A percentile compares a stretch with the other conserved stretches of the same genome.
Conservation (phyloP, 2,329 filamentous ascomycete genomes). For the Elsinoe perseae region DNA sequence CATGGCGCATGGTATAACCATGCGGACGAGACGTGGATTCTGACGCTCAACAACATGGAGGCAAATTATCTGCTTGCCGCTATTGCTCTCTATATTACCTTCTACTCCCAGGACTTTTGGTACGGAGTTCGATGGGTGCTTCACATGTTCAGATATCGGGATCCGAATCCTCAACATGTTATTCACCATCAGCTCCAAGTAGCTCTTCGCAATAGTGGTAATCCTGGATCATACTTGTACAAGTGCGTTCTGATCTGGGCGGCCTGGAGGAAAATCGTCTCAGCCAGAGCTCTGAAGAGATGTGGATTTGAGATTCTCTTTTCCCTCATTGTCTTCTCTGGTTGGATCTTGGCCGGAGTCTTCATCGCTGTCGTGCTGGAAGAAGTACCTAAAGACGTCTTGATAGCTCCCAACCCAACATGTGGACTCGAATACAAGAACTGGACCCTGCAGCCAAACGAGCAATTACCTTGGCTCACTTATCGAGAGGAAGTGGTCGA, state of each 20-base stretch:
- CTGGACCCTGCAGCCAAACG: conserved; percentile 7
- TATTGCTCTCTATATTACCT: conserved; percentile 13
- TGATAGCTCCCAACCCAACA: not conserved
- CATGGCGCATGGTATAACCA: conserved; percentile 7
- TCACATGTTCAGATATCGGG: conserved; percentile 1
- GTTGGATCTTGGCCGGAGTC: conserved; percentile 9
- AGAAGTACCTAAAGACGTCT: conserved; percentile 10
- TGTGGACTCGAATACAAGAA: conserved; percentile 5
- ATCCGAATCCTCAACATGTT: conserved; percentile 12
- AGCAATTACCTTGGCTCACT: conserved; percentile 1
- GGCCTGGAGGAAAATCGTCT: conserved; percentile 1
- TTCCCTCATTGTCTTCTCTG: not conserved
- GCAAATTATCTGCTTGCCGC: conserved; percentile 11
- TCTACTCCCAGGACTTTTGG: conserved; percentile 14
- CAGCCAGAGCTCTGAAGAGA: not conserved
- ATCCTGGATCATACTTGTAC: conserved; percentile 12
- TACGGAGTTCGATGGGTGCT: conserved; percentile 1
- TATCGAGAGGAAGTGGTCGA: not conserved
- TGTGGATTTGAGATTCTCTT: conserved; percentile 5
- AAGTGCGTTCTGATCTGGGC: conserved; percentile 10
- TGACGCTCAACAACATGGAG: conserved; percentile 7
- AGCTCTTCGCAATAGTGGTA: conserved; percentile 12
- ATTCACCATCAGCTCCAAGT: conserved; percentile 13
- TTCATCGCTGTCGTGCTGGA: conserved; percentile 4
- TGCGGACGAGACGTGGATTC: not conserved